A percentile compares a stretch with the other conserved stretches of the same genome.
phyloP scores from a whole-genome alignment of 1,139 yeast genomes.

The Suzukiozyma palmioleophila region DNA sequence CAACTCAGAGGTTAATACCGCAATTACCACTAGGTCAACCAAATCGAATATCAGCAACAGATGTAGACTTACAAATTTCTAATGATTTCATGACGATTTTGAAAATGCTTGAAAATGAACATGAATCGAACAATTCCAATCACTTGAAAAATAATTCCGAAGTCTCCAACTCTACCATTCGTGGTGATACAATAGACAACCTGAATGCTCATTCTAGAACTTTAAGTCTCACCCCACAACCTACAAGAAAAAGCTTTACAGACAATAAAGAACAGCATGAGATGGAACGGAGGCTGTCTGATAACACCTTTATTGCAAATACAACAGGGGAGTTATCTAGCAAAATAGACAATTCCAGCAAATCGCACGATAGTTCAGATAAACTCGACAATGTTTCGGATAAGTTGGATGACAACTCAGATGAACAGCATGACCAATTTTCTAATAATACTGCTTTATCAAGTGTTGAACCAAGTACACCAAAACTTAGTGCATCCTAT shows the following conservation, averaged over 20 bases:
- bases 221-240: too few relatives aligned
- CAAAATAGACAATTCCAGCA: not conserved
- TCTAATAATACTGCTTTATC: constrained; percentile 1
- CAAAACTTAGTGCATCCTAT: not conserved
- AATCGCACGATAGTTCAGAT: not conserved
- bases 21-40: too few relatives aligned
- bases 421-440: constrained; percentile 1
- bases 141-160: not conserved
- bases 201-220: not conserved
- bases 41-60: not conserved
- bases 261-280: too few relatives aligned
- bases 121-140: not conserved
- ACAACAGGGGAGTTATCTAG: not conserved
- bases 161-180: not conserved
- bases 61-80: not conserved
- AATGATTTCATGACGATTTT: not conserved
- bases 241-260: too few relatives aligned
- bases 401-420: constrained; percentile 1
- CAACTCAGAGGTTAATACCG: too few relatives aligned
- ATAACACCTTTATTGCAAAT: too few relatives aligned
- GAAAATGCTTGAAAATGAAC: not conserved
- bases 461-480: constrained; percentile 1
- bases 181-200: not conserved
- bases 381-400: not conserved
- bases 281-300: too few relatives aligned